Conservation (phyloP, 345 rosid genomes). For the Abelmoschus esculentus region DNA sequence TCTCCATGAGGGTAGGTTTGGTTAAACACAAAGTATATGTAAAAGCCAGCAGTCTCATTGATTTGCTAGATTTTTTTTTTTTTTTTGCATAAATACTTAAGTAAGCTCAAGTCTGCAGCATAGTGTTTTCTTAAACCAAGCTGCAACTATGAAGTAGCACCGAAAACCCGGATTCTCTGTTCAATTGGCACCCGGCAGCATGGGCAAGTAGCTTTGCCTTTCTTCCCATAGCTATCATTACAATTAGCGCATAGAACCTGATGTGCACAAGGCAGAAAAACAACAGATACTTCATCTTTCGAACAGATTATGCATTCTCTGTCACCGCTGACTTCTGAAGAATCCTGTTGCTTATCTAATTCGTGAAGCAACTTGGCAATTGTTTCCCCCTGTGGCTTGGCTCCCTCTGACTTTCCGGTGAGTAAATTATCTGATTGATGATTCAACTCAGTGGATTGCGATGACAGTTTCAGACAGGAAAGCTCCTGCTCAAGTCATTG, state of each 20-base stretch:
- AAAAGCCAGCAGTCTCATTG: neutral
- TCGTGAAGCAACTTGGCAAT: constrained; percentile 50
- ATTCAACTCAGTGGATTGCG: constrained; percentile 36
- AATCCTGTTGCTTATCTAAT: constrained; percentile 45
- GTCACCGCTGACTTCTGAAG: constrained; percentile 31
- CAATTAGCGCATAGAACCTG: constrained; percentile 65
- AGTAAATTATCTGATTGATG: constrained; percentile 26
- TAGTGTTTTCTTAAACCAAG: neutral
- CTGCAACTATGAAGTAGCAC: constrained; percentile 48
- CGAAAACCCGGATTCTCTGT: constrained; percentile 63
- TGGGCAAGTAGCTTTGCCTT: constrained; percentile 62
- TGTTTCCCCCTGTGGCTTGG: constrained; percentile 40
- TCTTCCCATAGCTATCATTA: constrained; percentile 52
- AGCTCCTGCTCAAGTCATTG: constrained; percentile 84
- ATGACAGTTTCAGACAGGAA: constrained; percentile 45
- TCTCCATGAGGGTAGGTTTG: neutral
- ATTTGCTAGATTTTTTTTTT: too few species aligned
- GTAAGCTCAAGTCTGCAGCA: neutral
- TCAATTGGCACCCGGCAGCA: constrained; percentile 58
- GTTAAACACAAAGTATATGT: constrained; percentile 3
- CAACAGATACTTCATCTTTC: constrained; percentile 65
- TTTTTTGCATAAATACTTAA: neutral
- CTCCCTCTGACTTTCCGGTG: constrained; percentile 35
- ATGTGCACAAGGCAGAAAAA: constrained; percentile 82
- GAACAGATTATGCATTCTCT: constrained; percentile 65